phyloP scores from a whole-genome alignment of 2,329 filamentous ascomycete species.

The Ceratocystis harringtonii region DNA sequence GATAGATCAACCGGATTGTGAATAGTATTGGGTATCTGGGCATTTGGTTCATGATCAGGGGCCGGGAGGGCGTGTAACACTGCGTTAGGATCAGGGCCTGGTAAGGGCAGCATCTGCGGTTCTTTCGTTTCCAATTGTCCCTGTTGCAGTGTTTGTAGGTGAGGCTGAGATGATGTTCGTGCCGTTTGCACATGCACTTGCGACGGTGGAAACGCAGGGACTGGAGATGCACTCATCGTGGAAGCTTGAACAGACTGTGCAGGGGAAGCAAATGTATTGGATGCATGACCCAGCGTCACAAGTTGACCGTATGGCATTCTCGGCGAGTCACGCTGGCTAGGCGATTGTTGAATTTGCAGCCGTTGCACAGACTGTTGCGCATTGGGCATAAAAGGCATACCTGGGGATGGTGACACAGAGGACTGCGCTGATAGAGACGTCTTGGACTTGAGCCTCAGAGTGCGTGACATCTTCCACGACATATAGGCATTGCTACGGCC shows the following conservation, averaged over 20 bases:
- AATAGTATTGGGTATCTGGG: background rate
- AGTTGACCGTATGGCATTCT: background rate
- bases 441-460: background rate
- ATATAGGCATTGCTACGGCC: constrained; percentile 18
- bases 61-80: background rate
- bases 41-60: background rate
- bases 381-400: background rate
- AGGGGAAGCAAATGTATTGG: background rate
- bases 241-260: background rate
- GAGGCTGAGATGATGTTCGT: background rate
- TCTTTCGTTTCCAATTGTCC: background rate
- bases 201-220: background rate
- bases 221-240: background rate
- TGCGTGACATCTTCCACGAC: constrained; percentile 9
- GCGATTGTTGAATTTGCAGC: background rate
- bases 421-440: background rate
- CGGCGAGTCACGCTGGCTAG: background rate
- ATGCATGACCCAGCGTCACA: background rate
- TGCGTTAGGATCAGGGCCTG: background rate
- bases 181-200: background rate
- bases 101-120: background rate
- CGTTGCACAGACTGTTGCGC: background rate
- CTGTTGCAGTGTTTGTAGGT: background rate
- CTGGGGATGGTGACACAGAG: background rate
- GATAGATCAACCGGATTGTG: background rate